A percentile compares a stretch with the other conserved stretches of the same genome.
Evolutionary conservation across 768 basidiomycete species (phyloP).

Genomic region (Lentinula sp.): DNA sequence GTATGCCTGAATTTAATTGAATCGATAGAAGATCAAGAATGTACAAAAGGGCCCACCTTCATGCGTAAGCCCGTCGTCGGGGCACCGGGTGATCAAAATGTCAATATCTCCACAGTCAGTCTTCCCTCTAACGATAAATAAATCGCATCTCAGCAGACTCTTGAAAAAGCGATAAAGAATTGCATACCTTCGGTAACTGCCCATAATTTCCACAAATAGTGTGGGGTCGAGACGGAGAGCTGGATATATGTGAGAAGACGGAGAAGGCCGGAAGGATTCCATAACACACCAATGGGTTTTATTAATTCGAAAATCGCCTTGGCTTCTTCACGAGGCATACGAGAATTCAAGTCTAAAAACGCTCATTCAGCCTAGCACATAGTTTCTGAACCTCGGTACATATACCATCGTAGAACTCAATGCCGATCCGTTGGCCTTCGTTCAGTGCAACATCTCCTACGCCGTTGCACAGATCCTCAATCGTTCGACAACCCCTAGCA

Average conservation of each 20-base stretch:
- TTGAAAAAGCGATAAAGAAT: slow-evolving; percentile 5
- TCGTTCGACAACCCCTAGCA: slow-evolving; percentile 64
- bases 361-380: neutral
- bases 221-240: slow-evolving; percentile 67
- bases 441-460: slow-evolving; percentile 59
- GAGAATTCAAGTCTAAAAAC: slow-evolving; percentile 64
- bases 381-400: neutral
- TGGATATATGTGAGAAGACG: slow-evolving; percentile 17
- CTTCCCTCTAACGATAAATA: slow-evolving; percentile 51
- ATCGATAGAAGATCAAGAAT: slow-evolving; percentile 3
- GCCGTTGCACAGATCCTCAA: slow-evolving; percentile 63
- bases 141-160: neutral
- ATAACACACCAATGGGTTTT: slow-evolving; percentile 54
- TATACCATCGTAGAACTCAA: slow-evolving; percentile 66
- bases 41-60: slow-evolving; percentile 35
- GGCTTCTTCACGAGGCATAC: slow-evolving; percentile 85
- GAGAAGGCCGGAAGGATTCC: neutral
- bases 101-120: slow-evolving; percentile 88
- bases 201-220: slow-evolving; percentile 83
- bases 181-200: slow-evolving; percentile 70
- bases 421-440: slow-evolving; percentile 57
- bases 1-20: slow-evolving; percentile 38
- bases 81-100: slow-evolving; percentile 74
- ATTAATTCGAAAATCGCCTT: slow-evolving; percentile 67
- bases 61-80: slow-evolving; percentile 70